These are phyloP conservation scores for Acrocalymma vagum DNA, from an alignment of 2,329 filamentous ascomycete species.

Conservation along the genomic window DNA sequence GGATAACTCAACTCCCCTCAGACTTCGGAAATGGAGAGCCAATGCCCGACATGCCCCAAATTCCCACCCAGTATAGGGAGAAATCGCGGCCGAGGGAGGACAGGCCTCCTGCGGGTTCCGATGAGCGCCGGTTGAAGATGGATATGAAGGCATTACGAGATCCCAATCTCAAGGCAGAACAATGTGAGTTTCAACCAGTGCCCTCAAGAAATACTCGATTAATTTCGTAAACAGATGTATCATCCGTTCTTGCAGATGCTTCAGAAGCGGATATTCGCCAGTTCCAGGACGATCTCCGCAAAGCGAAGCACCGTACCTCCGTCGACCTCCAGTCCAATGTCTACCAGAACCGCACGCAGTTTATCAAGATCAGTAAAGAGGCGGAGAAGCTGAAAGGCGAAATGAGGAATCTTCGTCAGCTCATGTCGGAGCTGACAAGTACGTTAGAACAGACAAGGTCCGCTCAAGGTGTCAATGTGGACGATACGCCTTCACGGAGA, in stretches of 20 bases:
- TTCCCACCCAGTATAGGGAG: constrained; percentile 67
- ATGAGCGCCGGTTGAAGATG: constrained; percentile 68
- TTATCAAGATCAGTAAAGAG: constrained; percentile 99
- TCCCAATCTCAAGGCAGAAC: constrained; percentile 79
- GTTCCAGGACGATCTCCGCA: constrained; percentile 78
- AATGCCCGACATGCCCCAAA: constrained; percentile 68
- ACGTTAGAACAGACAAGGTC: constrained; percentile 57
- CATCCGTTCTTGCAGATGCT: constrained; percentile 79
- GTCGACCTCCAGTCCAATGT: constrained; percentile 93
- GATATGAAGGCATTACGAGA: constrained; percentile 83
- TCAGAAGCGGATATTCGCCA: constrained; percentile 86
- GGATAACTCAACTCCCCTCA: constrained; percentile 80
- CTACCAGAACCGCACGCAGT: constrained; percentile 95
- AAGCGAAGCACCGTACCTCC: constrained; percentile 79
- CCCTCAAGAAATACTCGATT: no score
- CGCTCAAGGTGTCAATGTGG: constrained; percentile 46
- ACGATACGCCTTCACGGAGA: constrained; percentile 55
- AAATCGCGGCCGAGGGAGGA: constrained; percentile 54
- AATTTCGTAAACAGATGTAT: constrained; percentile 59
- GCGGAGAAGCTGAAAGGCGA: constrained; percentile 97
- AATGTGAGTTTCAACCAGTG: constrained; percentile 64
- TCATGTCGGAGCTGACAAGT: constrained; percentile 87
- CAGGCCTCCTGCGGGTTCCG: constrained; percentile 57
- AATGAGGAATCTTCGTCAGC: constrained; percentile 87
- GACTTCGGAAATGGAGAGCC: constrained; percentile 74